Conservation (phyloP, 352 stramenopile species). For the Phytophthora tubulina region DNA sequence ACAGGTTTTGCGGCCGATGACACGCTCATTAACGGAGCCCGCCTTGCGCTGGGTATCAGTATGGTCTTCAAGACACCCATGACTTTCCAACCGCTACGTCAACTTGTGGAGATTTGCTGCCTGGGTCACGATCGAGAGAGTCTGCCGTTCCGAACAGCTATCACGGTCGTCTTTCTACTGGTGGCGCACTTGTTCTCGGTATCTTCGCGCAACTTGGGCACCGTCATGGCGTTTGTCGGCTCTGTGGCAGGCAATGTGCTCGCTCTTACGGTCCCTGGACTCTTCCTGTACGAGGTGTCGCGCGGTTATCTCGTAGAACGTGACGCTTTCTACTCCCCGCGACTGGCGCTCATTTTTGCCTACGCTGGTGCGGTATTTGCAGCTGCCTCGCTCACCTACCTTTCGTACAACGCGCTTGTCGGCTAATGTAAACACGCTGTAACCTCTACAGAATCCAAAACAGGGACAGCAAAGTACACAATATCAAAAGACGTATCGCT, state of each 20-base stretch:
- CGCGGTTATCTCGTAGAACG: slow-evolving; percentile 62
- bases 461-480: slow-evolving; percentile 23
- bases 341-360: slow-evolving; percentile 58
- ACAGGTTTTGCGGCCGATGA: slow-evolving; percentile 78
- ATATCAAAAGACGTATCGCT: slow-evolving; percentile 45
- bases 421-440: slow-evolving; percentile 32
- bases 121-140: slow-evolving; percentile 78
- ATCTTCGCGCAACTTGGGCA: slow-evolving; percentile 69
- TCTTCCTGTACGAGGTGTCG: slow-evolving; percentile 82
- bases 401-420: slow-evolving; percentile 65
- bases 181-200: slow-evolving; percentile 69
- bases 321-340: slow-evolving; percentile 63
- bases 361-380: slow-evolving; percentile 65
- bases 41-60: slow-evolving; percentile 72
- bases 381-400: slow-evolving; percentile 74
- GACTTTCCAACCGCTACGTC: slow-evolving; percentile 86
- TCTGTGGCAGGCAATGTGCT: slow-evolving; percentile 79
- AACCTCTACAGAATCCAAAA: slow-evolving; percentile 12
- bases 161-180: slow-evolving; percentile 79
- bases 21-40: slow-evolving; percentile 80
- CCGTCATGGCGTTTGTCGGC: slow-evolving; percentile 83
- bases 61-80: slow-evolving; percentile 89
- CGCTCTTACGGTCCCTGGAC: slow-evolving; percentile 71
- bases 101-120: slow-evolving; percentile 78
- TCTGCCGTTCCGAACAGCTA: slow-evolving; percentile 70